Conservation (phyloP, 2,329 filamentous ascomycete species). For the Bipolaris victoriae region DNA sequence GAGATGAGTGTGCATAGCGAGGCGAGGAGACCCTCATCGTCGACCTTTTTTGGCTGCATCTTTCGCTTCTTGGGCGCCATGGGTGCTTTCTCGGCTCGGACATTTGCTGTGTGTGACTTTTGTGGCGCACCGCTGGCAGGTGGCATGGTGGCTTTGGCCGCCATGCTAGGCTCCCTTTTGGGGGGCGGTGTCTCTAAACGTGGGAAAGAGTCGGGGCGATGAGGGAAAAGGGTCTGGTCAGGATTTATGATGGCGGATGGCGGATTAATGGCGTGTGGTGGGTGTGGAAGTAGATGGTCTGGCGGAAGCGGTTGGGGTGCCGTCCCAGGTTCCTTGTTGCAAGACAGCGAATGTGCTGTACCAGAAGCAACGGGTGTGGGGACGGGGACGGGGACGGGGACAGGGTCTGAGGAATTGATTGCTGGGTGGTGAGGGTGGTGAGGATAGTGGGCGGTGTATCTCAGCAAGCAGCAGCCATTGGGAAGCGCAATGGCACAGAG, state of each 20-base stretch:
- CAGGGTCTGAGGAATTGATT: neutral
- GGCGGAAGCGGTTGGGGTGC: neutral
- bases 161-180: slow-evolving; percentile 18
- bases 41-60: slow-evolving; percentile 57
- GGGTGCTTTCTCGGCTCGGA: slow-evolving; percentile 19
- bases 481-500: slow-evolving; percentile 18
- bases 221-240: neutral
- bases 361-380: neutral
- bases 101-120: slow-evolving; percentile 16
- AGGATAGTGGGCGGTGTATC: slow-evolving; percentile 13
- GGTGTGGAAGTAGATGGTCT: neutral
- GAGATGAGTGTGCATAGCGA: slow-evolving; percentile 72
- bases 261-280: neutral
- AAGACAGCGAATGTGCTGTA: slow-evolving; percentile 1
- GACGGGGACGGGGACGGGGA: neutral
- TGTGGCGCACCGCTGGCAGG: slow-evolving; percentile 17
- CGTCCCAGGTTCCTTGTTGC: neutral
- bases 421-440: slow-evolving; percentile 20
- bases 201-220: neutral
- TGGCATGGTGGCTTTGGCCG: slow-evolving; percentile 23
- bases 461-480: slow-evolving; percentile 34
- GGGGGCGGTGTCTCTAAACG: neutral
- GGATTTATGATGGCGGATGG: neutral
- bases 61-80: slow-evolving; percentile 28
- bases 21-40: slow-evolving; percentile 67